Evolutionary conservation across 2,329 filamentous ascomycete species (phyloP).

Genomic region (Botrytis deweyae): DNA sequence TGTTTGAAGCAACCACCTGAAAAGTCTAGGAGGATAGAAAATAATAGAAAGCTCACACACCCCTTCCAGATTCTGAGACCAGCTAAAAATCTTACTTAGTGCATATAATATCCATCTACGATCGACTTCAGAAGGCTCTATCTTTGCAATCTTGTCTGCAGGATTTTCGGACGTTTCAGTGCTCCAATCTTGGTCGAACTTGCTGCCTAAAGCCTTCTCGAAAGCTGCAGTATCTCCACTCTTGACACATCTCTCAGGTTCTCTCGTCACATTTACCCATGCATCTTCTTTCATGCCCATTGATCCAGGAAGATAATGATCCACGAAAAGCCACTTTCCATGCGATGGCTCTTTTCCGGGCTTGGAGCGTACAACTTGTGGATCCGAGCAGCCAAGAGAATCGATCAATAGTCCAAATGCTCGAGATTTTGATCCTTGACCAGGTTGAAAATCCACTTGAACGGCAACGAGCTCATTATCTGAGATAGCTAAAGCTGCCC

Average conservation of each 20-base stretch:
- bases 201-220: constrained; percentile 42
- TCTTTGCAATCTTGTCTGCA: constrained; percentile 36
- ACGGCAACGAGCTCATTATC: constrained; percentile 65
- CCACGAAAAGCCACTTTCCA: constrained; percentile 29
- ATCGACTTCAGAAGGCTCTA: constrained; percentile 55
- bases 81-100: constrained; percentile 49
- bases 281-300: constrained; percentile 26
- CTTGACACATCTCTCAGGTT: constrained; percentile 41
- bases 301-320: constrained; percentile 33
- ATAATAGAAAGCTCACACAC: constrained; percentile 40
- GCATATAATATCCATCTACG: constrained; percentile 62
- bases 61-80: constrained; percentile 25
- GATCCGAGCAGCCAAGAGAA: constrained; percentile 66
- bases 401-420: constrained; percentile 67
- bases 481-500: constrained; percentile 64
- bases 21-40: constrained; percentile 50
- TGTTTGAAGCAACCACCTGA: constrained; percentile 59
- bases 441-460: constrained; percentile 63
- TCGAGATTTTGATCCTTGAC: constrained; percentile 54
- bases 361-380: constrained; percentile 37
- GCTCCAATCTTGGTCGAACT: constrained; percentile 37
- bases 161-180: constrained; percentile 23
- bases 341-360: constrained; percentile 19
- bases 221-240: constrained; percentile 43
- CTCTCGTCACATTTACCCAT: constrained; percentile 27